phyloP scores from a whole-genome alignment of 2,329 filamentous ascomycete species.

The Aspergillus sp. region DNA sequence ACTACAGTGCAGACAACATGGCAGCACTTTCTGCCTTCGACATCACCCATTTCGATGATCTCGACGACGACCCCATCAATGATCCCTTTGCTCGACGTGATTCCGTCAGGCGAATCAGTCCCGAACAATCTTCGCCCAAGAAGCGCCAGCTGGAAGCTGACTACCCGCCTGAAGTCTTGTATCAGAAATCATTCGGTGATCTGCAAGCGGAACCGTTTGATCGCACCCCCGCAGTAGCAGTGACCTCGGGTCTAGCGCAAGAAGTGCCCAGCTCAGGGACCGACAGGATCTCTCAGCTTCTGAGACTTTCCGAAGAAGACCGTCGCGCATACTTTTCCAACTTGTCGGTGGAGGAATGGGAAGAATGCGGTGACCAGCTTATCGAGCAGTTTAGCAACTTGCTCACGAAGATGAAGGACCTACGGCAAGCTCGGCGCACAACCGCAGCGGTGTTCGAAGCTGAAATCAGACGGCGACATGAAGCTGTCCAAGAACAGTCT shows the following conservation, averaged over 20 bases:
- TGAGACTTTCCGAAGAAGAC: constrained; percentile 35
- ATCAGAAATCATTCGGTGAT: constrained; percentile 47
- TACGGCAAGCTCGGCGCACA: constrained; percentile 54
- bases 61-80: constrained; percentile 30
- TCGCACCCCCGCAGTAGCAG: constrained; percentile 32
- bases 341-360: constrained; percentile 57
- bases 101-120: constrained; percentile 25
- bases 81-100: constrained; percentile 32
- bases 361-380: constrained; percentile 62
- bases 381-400: constrained; percentile 54
- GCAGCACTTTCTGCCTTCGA: constrained; percentile 31
- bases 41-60: constrained; percentile 30
- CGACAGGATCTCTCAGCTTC: constrained; percentile 38
- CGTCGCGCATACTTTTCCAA: constrained; percentile 53
- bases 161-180: constrained; percentile 47
- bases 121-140: constrained; percentile 24
- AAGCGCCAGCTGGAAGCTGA: constrained; percentile 43
- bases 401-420: constrained; percentile 51
- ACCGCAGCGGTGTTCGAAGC: constrained; percentile 54
- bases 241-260: constrained; percentile 22
- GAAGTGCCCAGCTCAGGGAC: constrained; percentile 19
- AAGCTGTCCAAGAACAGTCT: constrained; percentile 50
- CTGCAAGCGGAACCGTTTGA: constrained; percentile 53
- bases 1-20: constrained; percentile 23
- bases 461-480: constrained; percentile 55